These are phyloP conservation scores for Mortierella sp. DNA, from an alignment of 371 early-diverging fungal species.

Conservation along the genomic window DNA sequence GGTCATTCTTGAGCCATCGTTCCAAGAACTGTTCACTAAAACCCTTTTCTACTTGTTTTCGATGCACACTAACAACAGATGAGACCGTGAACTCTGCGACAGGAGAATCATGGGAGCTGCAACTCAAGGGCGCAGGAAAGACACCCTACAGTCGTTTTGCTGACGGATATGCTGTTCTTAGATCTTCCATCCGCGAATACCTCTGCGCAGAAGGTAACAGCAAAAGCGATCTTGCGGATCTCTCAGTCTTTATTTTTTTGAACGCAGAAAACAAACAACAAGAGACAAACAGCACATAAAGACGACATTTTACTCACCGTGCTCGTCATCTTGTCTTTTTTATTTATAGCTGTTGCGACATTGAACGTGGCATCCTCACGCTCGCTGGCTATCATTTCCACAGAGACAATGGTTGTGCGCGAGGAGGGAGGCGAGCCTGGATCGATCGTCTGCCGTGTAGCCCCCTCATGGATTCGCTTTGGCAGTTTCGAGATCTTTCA, in stretches of 20 bases:
- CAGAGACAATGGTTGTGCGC: conserved; percentile 75
- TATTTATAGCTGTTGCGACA: conserved; percentile 63
- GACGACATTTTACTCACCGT: neutral
- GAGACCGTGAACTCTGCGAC: conserved; percentile 55
- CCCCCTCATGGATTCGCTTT: conserved; percentile 91
- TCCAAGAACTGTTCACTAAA: neutral
- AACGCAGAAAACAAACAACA: too few species aligned
- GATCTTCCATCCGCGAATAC: conserved; percentile 90
- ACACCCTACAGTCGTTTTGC: conserved; percentile 92
- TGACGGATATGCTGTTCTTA: conserved; percentile 90
- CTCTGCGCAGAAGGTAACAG: conserved; percentile 84
- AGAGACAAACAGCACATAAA: neutral
- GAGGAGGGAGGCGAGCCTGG: conserved; percentile 81
- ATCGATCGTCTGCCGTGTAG: conserved; percentile 84
- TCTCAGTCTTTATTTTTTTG: neutral
- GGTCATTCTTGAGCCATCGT: too few species aligned
- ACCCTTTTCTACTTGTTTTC: neutral
- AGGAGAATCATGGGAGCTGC: conserved; percentile 81
- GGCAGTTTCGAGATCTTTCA: conserved; percentile 91
- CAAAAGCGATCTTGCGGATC: neutral
- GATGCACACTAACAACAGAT: conserved; percentile 24
- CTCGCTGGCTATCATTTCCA: conserved; percentile 77
- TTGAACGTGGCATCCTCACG: conserved; percentile 89
- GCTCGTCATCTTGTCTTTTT: neutral
- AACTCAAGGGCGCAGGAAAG: conserved; percentile 87